Base-by-base conservation (phyloP, 108 stramenopile species). In the Skeletonema menzelii region DNA sequence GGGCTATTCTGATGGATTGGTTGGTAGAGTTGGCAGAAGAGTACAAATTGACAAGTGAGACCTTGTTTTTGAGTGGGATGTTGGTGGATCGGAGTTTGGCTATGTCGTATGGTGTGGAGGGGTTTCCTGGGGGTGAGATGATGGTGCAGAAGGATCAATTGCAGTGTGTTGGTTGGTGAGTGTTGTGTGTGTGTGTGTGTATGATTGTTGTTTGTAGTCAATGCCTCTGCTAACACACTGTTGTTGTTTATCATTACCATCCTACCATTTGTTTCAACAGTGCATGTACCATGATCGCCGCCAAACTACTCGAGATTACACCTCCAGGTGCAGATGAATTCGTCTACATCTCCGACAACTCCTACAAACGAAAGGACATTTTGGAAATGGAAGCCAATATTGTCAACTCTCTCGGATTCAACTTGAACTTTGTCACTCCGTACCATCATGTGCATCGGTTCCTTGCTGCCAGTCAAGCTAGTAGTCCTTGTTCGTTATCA, bases 1-100 rank as follows among this genome's bases (percentile, higher is more conserved):
- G 96, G 22, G 84, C 82, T 5, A 87, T 95, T 53, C 80, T 97
- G 17, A 81, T 97, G 59, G 93, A 95, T 79, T 97, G 96, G 96
- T 49, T 95, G 59, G 84, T 94, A n/a, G 96, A 97, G 56, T 67
- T 97, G 56, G 76, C 87, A 27, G 88, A 84, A 44, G 88, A 95
- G 73, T 95, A 86, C 59, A 67, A 77, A 10, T 77, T 97, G 53
- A 61, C 59, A n/a, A 55, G 72, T 20, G 67, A 68, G 19, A 87
- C 94, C 7, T 64, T 96, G 40, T 92, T 92, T 77, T 69, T 94
- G 63, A 84, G 88, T 24, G 81, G 89, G 19, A 69, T 80, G 0
- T 49, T 93, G 65, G 67, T 96, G 42, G 94, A 97, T 84, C 63
- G 79, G 44, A 83, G 79, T 35, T 80, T 96, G 63, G 86, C 86